Evolutionary conservation across 768 basidiomycete genomes (phyloP), one percentile per base, ranked within the genome.

Genomic region (Porphyrellus cyaneotinctus): DNA sequence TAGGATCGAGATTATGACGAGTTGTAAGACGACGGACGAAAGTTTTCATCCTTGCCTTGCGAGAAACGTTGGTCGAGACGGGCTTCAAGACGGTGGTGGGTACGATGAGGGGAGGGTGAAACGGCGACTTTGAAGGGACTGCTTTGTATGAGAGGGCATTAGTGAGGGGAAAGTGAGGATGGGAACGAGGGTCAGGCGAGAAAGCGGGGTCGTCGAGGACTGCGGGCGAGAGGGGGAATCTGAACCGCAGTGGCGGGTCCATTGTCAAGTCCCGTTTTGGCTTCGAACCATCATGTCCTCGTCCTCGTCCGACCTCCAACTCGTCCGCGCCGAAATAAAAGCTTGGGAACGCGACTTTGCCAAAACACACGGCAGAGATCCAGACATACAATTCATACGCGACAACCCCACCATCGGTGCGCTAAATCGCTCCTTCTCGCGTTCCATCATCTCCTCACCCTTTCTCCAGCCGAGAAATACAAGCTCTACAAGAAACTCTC

Each of bases 401-500:
- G 70, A 75, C 38, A 72, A 78, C 17, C 81, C 81, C 8, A 59
- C 63, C 46, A 83, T 91, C 53, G 87, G 89, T 91, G 51, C 58
- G 82, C 69, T 42, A 35, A 46, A 51, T 49, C 32, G 42, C 30
- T 57, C 6, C 5, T 43, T 43, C 23, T 23, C 44, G 35, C 15
- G n/a, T n/a, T n/a, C n/a, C n/a, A n/a, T n/a, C 32, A 18, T 31
- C 33, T 33, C 46, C 51, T 30, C 43, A 58, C 26, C 18, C 43
- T 9, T 46, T 23, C 53, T 24, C 13, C 64, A 91, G 89, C 86
- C 54, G 78, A 81, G 58, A 90, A 87, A 67, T 92, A 92, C 74
- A 91, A 79, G 68, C 76, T 81, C 28, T 90, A 91, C 76, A 91
- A 91, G 76, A 83, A 78, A 53, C 76, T 91, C 32, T 78, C 78